Percentiles rank a stretch among this genome's conserved stretches.
phyloP scores from a whole-genome alignment of 2,329 filamentous ascomycete species.

The Calonectria multiphialidica region DNA sequence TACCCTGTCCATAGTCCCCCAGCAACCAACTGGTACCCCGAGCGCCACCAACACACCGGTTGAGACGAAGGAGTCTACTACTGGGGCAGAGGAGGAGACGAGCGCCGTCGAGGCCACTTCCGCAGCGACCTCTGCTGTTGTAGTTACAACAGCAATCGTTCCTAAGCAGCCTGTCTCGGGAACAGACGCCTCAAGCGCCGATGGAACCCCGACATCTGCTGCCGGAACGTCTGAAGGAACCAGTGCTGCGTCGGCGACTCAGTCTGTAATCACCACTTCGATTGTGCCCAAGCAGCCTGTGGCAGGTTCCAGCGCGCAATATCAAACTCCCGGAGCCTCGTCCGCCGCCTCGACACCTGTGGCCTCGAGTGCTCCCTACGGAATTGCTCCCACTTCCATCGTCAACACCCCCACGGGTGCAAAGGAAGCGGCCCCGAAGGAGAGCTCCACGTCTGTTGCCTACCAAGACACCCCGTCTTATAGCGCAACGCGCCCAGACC shows the following conservation, averaged over 20 bases:
- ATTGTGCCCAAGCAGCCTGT: slow-evolving; percentile 17
- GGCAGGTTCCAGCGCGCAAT: background rate
- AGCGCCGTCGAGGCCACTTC: slow-evolving; percentile 21
- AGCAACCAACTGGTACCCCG: slow-evolving; percentile 7
- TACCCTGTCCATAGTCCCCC: slow-evolving; percentile 4
- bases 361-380: background rate
- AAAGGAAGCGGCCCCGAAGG: background rate
- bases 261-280: slow-evolving; percentile 12
- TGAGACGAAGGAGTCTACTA: slow-evolving; percentile 10
- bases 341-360: background rate
- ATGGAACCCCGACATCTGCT: background rate
- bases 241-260: slow-evolving; percentile 32
- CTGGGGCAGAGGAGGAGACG: background rate
- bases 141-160: background rate
- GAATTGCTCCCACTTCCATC: background rate
- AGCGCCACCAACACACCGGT: background rate
- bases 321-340: slow-evolving; percentile 19
- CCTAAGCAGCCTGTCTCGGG: background rate
- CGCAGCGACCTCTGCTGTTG: background rate
- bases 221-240: slow-evolving; percentile 24
- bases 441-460: slow-evolving; percentile 13
- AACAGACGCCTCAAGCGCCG: background rate
- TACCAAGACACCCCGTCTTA: slow-evolving; percentile 13
- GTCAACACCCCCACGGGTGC: background rate
- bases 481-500: background rate